Evolutionary conservation across 768 basidiomycete species (phyloP).

Genomic region (Lentinula aciculospora): DNA sequence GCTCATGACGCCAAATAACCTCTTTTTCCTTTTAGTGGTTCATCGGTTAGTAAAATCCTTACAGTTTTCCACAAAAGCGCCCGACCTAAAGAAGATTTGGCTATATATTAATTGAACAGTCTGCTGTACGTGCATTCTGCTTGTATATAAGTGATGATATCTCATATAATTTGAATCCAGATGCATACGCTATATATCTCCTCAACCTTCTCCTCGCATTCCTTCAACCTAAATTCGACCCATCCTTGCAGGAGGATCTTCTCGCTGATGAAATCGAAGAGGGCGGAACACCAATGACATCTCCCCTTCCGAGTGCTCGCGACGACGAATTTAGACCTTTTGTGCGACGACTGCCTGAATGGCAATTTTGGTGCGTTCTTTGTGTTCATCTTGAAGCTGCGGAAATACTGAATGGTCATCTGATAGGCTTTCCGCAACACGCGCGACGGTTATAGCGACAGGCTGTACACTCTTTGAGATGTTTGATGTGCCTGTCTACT

Average conservation of each 20-base stretch:
- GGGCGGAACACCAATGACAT: constrained; percentile 48
- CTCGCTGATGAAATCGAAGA: constrained; percentile 95
- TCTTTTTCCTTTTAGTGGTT: constrained; percentile 6
- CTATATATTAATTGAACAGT: constrained; percentile 28
- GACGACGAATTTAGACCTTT: constrained; percentile 99
- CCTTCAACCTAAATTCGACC: constrained; percentile 97
- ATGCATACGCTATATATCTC: constrained; percentile 92
- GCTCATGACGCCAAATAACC: not conserved
- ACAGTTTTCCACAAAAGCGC: not conserved
- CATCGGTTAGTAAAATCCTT: constrained; percentile 5
- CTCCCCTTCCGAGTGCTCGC: constrained; percentile 56
- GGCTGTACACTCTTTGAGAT: constrained; percentile 75
- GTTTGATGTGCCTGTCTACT: constrained; percentile 97
- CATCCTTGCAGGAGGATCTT: constrained; percentile 89
- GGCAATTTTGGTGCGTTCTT: constrained; percentile 93
- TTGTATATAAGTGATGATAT: constrained; percentile 3
- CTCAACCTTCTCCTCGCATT: constrained; percentile 96
- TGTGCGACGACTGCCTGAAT: constrained; percentile 90
- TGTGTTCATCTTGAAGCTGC: not conserved
- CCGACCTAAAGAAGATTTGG: not conserved
- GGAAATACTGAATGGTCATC: not conserved
- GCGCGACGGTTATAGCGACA: constrained; percentile 79
- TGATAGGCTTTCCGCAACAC: constrained; percentile 82
- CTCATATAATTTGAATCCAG: constrained; percentile 28
- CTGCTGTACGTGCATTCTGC: constrained; percentile 51